Evolutionary conservation across 192 early-diverging fungal species (phyloP).

Genomic region (Umbelopsis isabellina): DNA sequence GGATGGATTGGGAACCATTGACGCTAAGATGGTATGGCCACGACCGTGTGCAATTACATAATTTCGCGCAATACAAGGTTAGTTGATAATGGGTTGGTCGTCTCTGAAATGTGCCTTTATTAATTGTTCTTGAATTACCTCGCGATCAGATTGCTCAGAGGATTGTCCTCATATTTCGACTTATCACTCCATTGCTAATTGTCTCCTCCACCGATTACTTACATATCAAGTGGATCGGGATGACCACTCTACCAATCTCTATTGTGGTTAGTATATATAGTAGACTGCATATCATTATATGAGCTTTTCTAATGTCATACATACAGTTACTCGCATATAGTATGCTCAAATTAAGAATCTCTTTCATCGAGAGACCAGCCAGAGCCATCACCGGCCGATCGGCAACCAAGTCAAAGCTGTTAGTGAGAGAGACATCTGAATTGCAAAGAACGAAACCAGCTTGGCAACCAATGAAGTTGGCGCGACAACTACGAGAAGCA

Average conservation of each 20-base stretch:
- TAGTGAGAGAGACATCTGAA: conserved; percentile 3
- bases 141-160: neutral
- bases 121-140: neutral
- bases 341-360: conserved; percentile 7
- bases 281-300: too few relatives aligned
- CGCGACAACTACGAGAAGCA: conserved; percentile 8
- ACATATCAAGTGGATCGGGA: neutral
- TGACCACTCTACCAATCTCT: neutral
- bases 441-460: conserved; percentile 7
- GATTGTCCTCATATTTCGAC: neutral
- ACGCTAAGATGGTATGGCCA: conserved; percentile 14
- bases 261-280: neutral
- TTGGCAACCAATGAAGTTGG: conserved; percentile 15
- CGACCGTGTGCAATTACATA: conserved; percentile 12
- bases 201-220: neutral
- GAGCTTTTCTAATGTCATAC: too few relatives aligned
- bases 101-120: neutral
- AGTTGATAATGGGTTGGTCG: neutral
- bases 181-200: neutral
- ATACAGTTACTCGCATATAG: neutral
- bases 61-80: conserved; percentile 6
- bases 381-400: conserved; percentile 12
- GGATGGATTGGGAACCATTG: conserved; percentile 18
- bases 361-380: conserved; percentile 5
- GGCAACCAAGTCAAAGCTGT: neutral